These are phyloP conservation scores for Trichoderma polysporum DNA, from an alignment of 2,329 filamentous ascomycete genomes.

Conservation along the genomic window DNA sequence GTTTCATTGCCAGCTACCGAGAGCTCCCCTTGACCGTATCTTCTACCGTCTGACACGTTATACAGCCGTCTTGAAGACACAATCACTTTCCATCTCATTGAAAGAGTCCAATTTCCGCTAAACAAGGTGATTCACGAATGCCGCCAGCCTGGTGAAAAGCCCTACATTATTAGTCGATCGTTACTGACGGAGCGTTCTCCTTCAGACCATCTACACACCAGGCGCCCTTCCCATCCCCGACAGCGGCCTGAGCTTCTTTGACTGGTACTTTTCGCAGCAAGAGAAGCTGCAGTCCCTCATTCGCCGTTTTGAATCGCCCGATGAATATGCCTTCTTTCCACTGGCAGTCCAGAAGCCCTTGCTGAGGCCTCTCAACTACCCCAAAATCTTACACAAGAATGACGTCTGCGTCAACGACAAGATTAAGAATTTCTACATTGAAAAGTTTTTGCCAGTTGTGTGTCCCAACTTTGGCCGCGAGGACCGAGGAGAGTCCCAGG, in stretches of 20 bases:
- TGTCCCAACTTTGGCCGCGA: slow-evolving; percentile 75
- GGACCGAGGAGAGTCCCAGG: slow-evolving; percentile 80
- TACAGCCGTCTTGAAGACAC: slow-evolving; percentile 91
- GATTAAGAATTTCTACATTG: slow-evolving; percentile 82
- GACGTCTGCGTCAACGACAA: slow-evolving; percentile 84
- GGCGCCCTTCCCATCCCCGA: slow-evolving; percentile 78
- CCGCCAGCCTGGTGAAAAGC: too few relatives aligned
- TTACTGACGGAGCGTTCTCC: slow-evolving; percentile 6
- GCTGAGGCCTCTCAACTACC: slow-evolving; percentile 85
- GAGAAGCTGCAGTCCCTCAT: slow-evolving; percentile 90
- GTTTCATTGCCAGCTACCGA: slow-evolving; percentile 28
- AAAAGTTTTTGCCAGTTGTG: slow-evolving; percentile 77
- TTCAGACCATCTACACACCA: slow-evolving; percentile 73
- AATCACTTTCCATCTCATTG: slow-evolving; percentile 94
- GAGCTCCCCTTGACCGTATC: not conserved
- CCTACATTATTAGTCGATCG: not conserved
- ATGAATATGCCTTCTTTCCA: slow-evolving; percentile 97
- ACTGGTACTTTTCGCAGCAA: slow-evolving; percentile 90
- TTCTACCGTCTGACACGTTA: slow-evolving; percentile 19
- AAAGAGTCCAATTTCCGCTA: slow-evolving; percentile 94
- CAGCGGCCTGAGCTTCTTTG: slow-evolving; percentile 75
- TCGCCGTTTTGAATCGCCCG: slow-evolving; percentile 90
- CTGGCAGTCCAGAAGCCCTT: slow-evolving; percentile 75
- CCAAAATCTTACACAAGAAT: slow-evolving; percentile 82
- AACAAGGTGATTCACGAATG: slow-evolving; percentile 52